Evolutionary conservation across 73 alveolate species (phyloP), one percentile per base, ranked within the genome.

Genomic region (Diophrys appendiculata): DNA sequence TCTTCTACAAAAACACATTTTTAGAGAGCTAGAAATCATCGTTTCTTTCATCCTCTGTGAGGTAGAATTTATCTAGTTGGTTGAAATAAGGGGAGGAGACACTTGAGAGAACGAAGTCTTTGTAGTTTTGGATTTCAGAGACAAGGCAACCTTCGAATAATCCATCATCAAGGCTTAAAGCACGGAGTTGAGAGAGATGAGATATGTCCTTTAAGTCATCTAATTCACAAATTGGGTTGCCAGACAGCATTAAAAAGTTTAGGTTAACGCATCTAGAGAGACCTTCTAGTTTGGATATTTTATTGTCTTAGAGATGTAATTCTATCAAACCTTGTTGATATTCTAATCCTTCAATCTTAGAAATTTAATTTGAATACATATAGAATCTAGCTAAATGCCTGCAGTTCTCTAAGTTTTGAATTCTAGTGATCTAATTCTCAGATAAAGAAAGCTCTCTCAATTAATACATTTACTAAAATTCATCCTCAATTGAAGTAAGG

Each of bases 321-420:
- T 88, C 92, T 53, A 52, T 71, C 32, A 88, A 34, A 14, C 76
- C 76, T 25, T 65, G 76, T 69, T 76, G 64, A 65, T 77, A 75
- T 29, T 88, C 93, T 0, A 88, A 64, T 52, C 85, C 86, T 55
- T 77, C 83, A 0, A 88, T 78, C 34, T 70, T 71, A 29, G 71
- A 30, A 26, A 88, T 88, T 68, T 82, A 53, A 84, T 88, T 88
- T 0, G 69, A 22, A 69, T 53, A 88, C 18, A 88, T 73, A 52
- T 68, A 84, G 24, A 84, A 73, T 25, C 68, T 77, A 52, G 81
- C 88, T 33, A 88, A 54, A 28, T 55, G 56, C 56, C 60, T 33
- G 64, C 95, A 88, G 53, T 90, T 85, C 64, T 88, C 78, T 8
- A 88, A 68, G 56, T 88, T 88, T 31, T 88, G 84, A 25, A 88